These are phyloP conservation scores for Heliamphora exappendiculata DNA, from an alignment of 148 eudicot species.

Conservation along the genomic window DNA sequence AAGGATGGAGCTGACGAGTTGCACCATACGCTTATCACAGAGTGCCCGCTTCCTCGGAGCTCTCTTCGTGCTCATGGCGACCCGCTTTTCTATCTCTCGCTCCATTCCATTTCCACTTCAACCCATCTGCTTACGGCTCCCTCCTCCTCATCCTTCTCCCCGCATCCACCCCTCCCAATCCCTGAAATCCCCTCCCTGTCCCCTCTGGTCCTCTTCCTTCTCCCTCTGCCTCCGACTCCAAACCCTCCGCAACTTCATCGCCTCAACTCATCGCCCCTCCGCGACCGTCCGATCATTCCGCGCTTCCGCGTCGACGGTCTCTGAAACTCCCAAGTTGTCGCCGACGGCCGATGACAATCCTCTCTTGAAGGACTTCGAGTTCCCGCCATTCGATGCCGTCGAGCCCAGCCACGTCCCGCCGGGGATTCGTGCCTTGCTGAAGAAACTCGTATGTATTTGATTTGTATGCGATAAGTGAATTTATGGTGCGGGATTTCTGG, in stretches of 20 bases:
- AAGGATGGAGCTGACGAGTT: no score
- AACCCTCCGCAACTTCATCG: conserved; percentile 7
- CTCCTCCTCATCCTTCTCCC: conserved; percentile 8
- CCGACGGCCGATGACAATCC: conserved; percentile 40
- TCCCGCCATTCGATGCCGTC: conserved; percentile 83
- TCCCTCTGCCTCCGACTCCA: conserved; percentile 40
- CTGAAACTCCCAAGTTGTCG: conserved; percentile 1
- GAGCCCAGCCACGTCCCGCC: conserved; percentile 77
- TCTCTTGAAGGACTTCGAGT: conserved; percentile 51
- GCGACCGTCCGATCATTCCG: conserved; percentile 23
- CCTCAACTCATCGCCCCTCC: conserved; percentile 1
- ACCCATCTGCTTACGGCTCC: conserved; percentile 22
- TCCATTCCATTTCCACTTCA: conserved; percentile 16
- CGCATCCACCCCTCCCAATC: conserved; percentile 13
- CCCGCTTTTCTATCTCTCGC: conserved; percentile 23
- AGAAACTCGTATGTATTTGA: conserved; percentile 35
- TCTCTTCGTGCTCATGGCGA: conserved; percentile 40
- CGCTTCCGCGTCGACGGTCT: conserved; percentile 17
- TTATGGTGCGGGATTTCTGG: neutral
- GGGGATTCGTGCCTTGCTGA: conserved; percentile 65
- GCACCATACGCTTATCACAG: neutral
- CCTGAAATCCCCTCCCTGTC: conserved; percentile 51
- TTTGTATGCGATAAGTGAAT: neutral
- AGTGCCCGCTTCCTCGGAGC: neutral
- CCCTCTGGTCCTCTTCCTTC: conserved; percentile 82